Base-by-base conservation (phyloP, 2,329 filamentous ascomycete genomes). In the Talaromyces atroroseus region DNA sequence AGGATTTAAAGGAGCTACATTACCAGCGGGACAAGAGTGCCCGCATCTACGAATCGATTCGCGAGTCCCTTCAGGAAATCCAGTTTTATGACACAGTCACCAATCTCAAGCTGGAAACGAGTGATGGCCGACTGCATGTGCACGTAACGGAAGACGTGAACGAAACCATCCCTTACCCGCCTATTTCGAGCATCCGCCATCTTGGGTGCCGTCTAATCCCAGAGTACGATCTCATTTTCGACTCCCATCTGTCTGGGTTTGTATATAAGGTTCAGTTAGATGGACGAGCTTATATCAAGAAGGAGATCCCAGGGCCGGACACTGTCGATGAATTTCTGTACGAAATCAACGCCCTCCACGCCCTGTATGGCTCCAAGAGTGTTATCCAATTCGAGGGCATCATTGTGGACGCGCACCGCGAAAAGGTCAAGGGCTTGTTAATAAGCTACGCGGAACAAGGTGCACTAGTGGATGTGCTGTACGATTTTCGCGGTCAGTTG, bases 91-190 rank as follows among this genome's bases (percentile, higher is more conserved):
- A 92, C 56, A 96, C 91, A 0, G 92, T 97, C 58, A 97, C 94
- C 18, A 97, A 97, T 65, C 81, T 99, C 61, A 96, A 95, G 71
- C 80, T 99, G 18, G 86, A 96, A 71, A 99, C 94, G 0, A 86
- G 84, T 4, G 88, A 95, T 56, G 90, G 90, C 14, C 85, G 91
- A 58, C 79, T 99, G 23, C 92, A 97, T 72, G 91, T 99, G 6
- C 94, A 97, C 70, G 94, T 99, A 52, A 92, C 94, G n/a, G 92
- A 99, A 72, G 94, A 99, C 69, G 83, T 90, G 49, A 94, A 95
- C 77, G 94, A 99, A 75, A 94, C 94, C 58, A 95, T 99, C 57
- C 81, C 84, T 10, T 97, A 92, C 66, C 94, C 94, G 3, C 81
- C 84, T 0, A 76, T 86, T 23, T 82, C 82, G 40, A 84, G 88